Evolutionary conservation across 2,329 filamentous ascomycete species (phyloP), one percentile per base, ranked within the genome.

Genomic region (Fusarium pilosicola): DNA sequence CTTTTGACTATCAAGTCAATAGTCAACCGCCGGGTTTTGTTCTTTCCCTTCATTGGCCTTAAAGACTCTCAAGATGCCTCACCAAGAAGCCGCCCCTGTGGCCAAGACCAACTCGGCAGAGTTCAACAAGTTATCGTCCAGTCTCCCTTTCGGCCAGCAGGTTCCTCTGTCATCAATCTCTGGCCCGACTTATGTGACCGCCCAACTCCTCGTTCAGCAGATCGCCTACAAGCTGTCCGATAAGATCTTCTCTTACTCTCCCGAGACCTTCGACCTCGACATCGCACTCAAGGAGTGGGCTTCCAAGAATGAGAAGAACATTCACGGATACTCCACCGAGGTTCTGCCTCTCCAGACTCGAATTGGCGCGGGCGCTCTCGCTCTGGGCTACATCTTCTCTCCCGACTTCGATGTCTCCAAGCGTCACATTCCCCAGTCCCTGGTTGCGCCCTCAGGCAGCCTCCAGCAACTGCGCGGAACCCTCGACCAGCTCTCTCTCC

Each of bases 201-300:
- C 95, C 36, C 96, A 99, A 85, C 91, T 94, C 28, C 90, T 99
- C 63, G 93, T 98, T 74, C 96, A 99, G 86, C 96, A 99, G 84
- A 93, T 98, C 74, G 94, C 96, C 70, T 99, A 97, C 85, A 90
- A 94, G 73, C 88, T 99, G 70, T 98, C 96, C 64, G 95, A 98
- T 87, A 97, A 97, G 88, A 91, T 98, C 85, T 99, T 97, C 86
- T 93, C 95, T 64, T 98, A 97, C 87, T 98, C 96, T 6, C 94
- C 95, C 34, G 94, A 97, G 79, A 93, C 94, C 20, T 98, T 98
- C 80, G 94, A 97, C 81, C 89, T 99, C 74, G 96, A 98, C 82
- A 84, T 92, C 71, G 94, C 95, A 52, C 91, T 94, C 61, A 93
- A 92, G 82, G 84, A 90, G 76, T 99, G 96, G 96, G 88, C 90